Evolutionary conservation across 1,139 yeast genomes (phyloP).

Genomic region (Candida sanyaensis): DNA sequence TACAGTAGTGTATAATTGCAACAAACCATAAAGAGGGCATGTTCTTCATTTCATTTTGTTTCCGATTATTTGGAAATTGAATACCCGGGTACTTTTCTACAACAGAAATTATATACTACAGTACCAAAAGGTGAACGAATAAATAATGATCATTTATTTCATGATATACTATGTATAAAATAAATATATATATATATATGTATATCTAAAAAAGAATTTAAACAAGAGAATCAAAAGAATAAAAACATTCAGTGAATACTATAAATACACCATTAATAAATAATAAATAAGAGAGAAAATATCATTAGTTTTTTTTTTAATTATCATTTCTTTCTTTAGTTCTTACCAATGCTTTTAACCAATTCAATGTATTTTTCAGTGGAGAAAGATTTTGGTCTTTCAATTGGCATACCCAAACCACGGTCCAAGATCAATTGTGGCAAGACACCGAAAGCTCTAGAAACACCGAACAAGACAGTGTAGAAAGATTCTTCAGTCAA

Average conservation of each 20-base stretch:
- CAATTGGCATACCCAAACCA: slow-evolving; percentile 93
- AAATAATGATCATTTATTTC: neutral
- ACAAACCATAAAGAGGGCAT: no score
- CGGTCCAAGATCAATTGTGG: slow-evolving; percentile 97
- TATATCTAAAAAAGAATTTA: neutral
- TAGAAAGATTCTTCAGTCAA: slow-evolving; percentile 93
- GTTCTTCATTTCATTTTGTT: no score
- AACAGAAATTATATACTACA: no score
- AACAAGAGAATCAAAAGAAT: neutral
- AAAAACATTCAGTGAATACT: neutral
- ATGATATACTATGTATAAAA: neutral
- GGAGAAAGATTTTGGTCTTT: slow-evolving; percentile 97
- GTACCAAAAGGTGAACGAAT: neutral
- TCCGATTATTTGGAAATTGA: no score
- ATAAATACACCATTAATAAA: slow-evolving; percentile 1
- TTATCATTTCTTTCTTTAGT: neutral
- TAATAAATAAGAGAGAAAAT: slow-evolving; percentile 1
- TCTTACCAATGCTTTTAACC: slow-evolving; percentile 45
- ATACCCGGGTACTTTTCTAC: no score
- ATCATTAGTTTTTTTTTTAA: neutral
- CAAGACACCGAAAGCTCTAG: slow-evolving; percentile 96
- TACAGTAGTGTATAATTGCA: no score
- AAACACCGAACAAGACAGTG: slow-evolving; percentile 97
- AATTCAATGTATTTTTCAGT: slow-evolving; percentile 66
- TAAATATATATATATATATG: neutral